These are phyloP conservation scores for Trichoderma koningii DNA, from an alignment of 2,329 filamentous ascomycete genomes.

Conservation along the genomic window DNA sequence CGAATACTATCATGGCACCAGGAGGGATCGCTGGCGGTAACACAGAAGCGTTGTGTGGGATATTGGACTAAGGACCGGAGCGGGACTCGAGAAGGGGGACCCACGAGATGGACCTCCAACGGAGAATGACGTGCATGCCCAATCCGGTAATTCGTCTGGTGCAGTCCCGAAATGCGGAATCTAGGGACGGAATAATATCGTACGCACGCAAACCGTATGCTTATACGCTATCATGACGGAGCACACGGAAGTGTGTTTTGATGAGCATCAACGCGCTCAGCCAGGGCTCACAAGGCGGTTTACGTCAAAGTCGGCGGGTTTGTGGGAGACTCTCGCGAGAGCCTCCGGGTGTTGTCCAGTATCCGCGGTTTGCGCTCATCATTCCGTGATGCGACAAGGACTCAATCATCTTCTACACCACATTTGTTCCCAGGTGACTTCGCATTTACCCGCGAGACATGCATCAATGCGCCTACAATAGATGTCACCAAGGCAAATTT, in stretches of 20 bases:
- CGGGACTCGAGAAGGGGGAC: not conserved
- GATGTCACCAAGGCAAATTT: too few species aligned
- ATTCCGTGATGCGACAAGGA: too few species aligned
- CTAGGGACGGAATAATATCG: not conserved
- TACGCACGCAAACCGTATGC: not conserved
- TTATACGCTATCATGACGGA: not conserved
- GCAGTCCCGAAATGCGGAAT: not conserved
- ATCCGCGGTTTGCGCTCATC: too few species aligned
- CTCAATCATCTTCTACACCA: too few species aligned
- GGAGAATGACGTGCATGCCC: conserved; percentile 17
- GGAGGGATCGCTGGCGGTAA: not conserved
- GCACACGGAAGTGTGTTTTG: not conserved
- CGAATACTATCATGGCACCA: too few species aligned
- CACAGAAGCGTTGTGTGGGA: not conserved
- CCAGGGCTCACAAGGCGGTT: conserved; percentile 20
- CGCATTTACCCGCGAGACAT: too few species aligned
- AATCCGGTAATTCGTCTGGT: conserved; percentile 25
- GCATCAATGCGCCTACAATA: too few species aligned
- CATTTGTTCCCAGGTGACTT: too few species aligned
- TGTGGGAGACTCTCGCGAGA: not conserved
- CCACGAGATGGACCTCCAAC: conserved; percentile 3
- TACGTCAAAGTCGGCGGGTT: not conserved
- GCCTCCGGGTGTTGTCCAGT: not conserved
- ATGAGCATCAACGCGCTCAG: conserved; percentile 9
- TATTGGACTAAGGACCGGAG: conserved; percentile 16